Conservation (phyloP, 2,329 filamentous ascomycete species). For the Aspergillus transmontanensis region DNA sequence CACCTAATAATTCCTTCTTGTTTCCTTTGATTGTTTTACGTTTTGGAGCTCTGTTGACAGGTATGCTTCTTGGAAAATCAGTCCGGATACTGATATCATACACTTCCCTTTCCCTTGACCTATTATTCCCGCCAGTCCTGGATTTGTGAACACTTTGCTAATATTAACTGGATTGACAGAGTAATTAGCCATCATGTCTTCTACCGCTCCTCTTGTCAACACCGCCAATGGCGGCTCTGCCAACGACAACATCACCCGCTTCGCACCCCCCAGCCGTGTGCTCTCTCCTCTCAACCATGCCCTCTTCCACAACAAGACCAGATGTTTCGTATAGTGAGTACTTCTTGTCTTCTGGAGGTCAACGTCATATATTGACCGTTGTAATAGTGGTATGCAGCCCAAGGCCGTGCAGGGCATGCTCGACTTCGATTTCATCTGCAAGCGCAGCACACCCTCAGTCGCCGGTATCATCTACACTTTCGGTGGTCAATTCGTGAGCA, state of each 20-base stretch:
- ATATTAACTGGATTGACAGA: conserved; percentile 14
- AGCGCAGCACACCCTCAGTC: conserved; percentile 92
- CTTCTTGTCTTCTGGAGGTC: neutral
- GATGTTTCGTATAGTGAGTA: conserved; percentile 95
- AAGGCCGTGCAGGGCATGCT: conserved; percentile 91
- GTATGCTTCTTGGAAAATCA: conserved; percentile 12
- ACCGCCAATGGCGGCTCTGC: conserved; percentile 63
- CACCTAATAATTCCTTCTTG: conserved; percentile 19
- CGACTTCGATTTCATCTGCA: conserved; percentile 99
- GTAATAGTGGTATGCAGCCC: conserved; percentile 81
- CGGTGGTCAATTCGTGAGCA: conserved; percentile 99
- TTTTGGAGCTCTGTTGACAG: conserved; percentile 26
- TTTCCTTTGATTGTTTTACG: conserved; percentile 14
- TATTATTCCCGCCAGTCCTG: neutral
- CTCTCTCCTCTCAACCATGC: conserved; percentile 87
- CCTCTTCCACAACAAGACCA: conserved; percentile 98
- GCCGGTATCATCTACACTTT: conserved; percentile 99
- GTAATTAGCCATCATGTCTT: conserved; percentile 56
- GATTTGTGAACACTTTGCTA: conserved; percentile 10
- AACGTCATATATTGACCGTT: conserved; percentile 15
- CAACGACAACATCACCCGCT: conserved; percentile 99
- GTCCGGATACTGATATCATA: neutral
- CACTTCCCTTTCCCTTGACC: neutral
- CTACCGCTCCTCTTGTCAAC: conserved; percentile 51
- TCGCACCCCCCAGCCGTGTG: conserved; percentile 87